Base-by-base conservation (phyloP, 1,139 yeast species). In the Yamadazyma spencermartinsiae region DNA sequence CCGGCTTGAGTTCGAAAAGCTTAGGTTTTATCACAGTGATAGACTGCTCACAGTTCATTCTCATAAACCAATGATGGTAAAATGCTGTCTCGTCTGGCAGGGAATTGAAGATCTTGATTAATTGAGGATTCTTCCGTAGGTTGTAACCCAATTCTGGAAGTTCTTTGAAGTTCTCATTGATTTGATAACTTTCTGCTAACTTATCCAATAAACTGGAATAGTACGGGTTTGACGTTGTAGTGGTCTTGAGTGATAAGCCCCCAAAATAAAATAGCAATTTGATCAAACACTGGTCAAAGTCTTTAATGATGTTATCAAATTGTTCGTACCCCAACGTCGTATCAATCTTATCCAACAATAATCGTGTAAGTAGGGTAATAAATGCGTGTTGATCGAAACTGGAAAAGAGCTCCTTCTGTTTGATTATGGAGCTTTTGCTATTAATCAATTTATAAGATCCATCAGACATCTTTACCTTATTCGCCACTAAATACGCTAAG, bases 11-110 rank as follows among this genome's bases (percentile, higher is more conserved):
- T 16, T 29, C 21, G 0, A 40, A 15, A 16, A 47, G 39, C 43
- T 55, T 61, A 0, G 76, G 75, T 31, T 54, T 50, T 16, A 70
- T 62, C 17, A 57, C 59, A 8, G 38, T 42, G 8, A 51, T 33
- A 2, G 70, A 56, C 6, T 39, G 36, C 1, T 46, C 42, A 6
- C 44, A 37, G 11, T 49, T 45, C 31, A 57, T 42, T 32, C 43
- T 53, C 40, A 54, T 39, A 39, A 65, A 67, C 58, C 63, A 55
- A 20, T 58, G 55, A 40, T 68, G 74, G 44, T 65, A 55, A 42
- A 44, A 60, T 2, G 74, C 69, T 4, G 72, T 68, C 49, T 70
- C 75, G 41, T 70, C 76, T 0, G 76, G 76, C 39, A 70, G 65
- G 7, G 71, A 62, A 45, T 70, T 70, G 51, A 70, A 69, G 2